A percentile compares a stretch with the other conserved stretches of the same genome.
Conservation (phyloP, 139 green algal species). For the Picochlorum sp. region DNA sequence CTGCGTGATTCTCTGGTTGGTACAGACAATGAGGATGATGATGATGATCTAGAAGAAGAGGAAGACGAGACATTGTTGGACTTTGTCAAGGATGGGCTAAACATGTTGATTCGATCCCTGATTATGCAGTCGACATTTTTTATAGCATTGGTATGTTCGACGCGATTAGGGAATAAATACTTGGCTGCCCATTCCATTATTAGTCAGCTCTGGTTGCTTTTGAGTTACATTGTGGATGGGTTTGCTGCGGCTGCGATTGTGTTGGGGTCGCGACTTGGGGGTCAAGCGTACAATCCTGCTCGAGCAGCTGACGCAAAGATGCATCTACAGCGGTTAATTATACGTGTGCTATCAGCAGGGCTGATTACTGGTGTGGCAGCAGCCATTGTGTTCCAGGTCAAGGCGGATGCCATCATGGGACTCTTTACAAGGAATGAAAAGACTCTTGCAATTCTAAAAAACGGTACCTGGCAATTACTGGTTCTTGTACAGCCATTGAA, state of each 20-base stretch:
- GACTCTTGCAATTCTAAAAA: constrained; percentile 7
- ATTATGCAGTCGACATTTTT: constrained; percentile 54
- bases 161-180: constrained; percentile 34
- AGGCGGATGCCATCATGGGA: constrained; percentile 14
- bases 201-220: constrained; percentile 55
- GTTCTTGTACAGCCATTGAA: constrained; percentile 48
- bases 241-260: constrained; percentile 64
- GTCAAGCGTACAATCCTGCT: neutral
- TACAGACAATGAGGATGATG: neutral
- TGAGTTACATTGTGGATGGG: constrained; percentile 51
- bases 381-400: constrained; percentile 14
- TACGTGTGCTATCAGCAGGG: constrained; percentile 35
- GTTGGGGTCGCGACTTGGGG: constrained; percentile 36
- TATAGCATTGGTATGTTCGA: constrained; percentile 31
- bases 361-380: constrained; percentile 13
- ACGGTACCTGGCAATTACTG: constrained; percentile 38
- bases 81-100: constrained; percentile 37
- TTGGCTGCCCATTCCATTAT: constrained; percentile 51
- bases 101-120: constrained; percentile 48
- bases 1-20: neutral
- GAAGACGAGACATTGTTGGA: constrained; percentile 7
- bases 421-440: constrained; percentile 37
- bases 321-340: constrained; percentile 27
- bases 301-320: constrained; percentile 8
- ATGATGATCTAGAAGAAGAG: neutral